Base-by-base conservation (phyloP, 306 rosid genomes). In the Cucurbita argyrosperma region DNA sequence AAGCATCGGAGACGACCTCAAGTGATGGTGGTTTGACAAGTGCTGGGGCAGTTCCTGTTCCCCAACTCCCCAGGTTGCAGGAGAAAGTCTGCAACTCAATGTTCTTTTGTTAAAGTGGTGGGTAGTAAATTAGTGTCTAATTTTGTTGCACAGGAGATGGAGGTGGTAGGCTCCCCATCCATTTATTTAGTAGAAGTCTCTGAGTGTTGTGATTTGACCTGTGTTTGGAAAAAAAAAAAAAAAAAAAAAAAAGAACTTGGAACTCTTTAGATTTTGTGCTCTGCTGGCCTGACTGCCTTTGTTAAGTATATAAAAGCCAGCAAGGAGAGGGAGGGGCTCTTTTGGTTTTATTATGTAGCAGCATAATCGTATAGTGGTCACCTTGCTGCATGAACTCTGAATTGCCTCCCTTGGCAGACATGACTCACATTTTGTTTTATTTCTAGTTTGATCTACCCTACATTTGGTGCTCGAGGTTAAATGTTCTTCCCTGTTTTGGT, bases 1-100 rank as follows among this genome's bases (percentile, higher is more conserved):
- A 89, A 0, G 76, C 81, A 42, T 91, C 99, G 0, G 99, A 94
- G 83, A 89, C 99, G 1, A 74, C 90, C 6, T 94, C 99, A 0
- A 88, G 95, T 80, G 96, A 88, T 14, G 96, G 96, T 12, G 95
- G 92, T 8, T 0, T 73, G 55, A 69, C 87, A 4, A 78, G 86
- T 23, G 81, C 83, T 0, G 97, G 96, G 61, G 87, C 83, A 15
- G 80, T 83, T 61, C 77, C 92, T 0, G 92, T 94, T 8, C 97
- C 99, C 2, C 99, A 89, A 74, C 75, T 89, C 26, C 99, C 99
- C 0, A 79, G 79, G 54, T 37, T 94, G 80, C 54, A 84, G 62
- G 88, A 85, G 0, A 85, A 54, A 0, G 92, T 91, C 10, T 70
- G 80, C 69, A 87, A 74, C 80, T 88, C 97, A 0, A 91, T 94